A percentile compares a stretch with the other conserved stretches of the same genome.
phyloP scores from a whole-genome alignment of 768 basidiomycete species.

The Suillus paluster region DNA sequence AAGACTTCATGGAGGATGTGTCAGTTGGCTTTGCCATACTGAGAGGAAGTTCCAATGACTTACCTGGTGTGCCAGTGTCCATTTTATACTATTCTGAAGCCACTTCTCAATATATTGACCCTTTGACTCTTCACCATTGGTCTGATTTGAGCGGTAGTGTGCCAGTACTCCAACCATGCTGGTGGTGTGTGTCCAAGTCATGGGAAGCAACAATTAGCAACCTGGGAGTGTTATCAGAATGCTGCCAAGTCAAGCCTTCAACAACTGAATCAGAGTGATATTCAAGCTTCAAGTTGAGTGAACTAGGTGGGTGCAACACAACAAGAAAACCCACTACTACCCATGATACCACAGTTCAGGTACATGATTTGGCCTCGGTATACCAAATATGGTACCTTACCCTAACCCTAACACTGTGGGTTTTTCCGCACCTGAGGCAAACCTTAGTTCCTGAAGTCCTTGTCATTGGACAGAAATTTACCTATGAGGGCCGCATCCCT shows the following conservation, averaged over 20 bases:
- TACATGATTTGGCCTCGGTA: neutral
- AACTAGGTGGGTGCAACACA: neutral
- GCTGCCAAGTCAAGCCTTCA: neutral
- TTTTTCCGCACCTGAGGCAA: too few relatives aligned
- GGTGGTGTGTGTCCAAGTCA: neutral
- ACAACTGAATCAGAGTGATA: neutral
- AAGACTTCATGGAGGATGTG: neutral
- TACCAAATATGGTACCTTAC: neutral
- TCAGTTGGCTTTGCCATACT: neutral
- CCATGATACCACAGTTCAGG: neutral
- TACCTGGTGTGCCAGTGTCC: neutral
- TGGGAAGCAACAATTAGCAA: neutral
- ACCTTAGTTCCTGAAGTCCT: constrained; percentile 28
- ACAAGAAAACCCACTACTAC: neutral
- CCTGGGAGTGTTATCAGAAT: neutral
- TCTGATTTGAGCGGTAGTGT: neutral
- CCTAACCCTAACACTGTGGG: neutral
- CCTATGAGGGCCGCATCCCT: too few relatives aligned
- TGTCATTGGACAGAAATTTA: too few relatives aligned
- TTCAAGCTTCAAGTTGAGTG: neutral
- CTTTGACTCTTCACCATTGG: neutral
- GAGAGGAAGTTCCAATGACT: neutral
- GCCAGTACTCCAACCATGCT: neutral
- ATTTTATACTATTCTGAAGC: neutral
- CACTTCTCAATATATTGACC: neutral